Evolutionary conservation across 23 red algal genomes (phyloP), one percentile per base, ranked within the genome.

Genomic region (Gracilariopsis chorda): DNA sequence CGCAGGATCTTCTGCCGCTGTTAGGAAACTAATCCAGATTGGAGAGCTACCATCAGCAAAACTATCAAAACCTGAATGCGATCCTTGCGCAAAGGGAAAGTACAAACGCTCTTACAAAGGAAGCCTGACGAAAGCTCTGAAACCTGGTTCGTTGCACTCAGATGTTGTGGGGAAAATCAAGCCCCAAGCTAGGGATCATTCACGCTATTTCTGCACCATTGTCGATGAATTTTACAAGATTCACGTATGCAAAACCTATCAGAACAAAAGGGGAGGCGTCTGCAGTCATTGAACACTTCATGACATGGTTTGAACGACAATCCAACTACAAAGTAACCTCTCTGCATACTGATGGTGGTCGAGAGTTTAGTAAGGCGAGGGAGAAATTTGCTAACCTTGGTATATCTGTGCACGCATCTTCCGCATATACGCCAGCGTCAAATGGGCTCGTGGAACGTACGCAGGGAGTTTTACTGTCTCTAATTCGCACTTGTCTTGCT

Each of bases 291-390:
- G 11, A 33, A 33, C 12, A 64, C 3, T 83, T 83, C 29, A 43
- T 83, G 27, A 55, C 7, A 9, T 46, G 63, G 62, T 87, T 87
- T 70, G 83, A 72, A 34, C n/a, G 63, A n/a, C 83, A 72, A 0
- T 56, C 83, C 20, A 2, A 49, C 5, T 14, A 40, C 45, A 3
- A 16, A n/a, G 63, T 87, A 36, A 48, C 20, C 3, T 13, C 37
- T 14, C 1, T 72, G 13, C 19, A 87, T 68, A 43, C 61, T 23
- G 53, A 87, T 55, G 83, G 61, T 14, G 48, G 83, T 8, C 48
- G 21, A 14, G 48, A 56, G 25, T 88, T 88, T 44, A 32, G 8
- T 7, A 49, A 6, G 60, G 61, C 61, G 4, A 40, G 27, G n/a
- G 14, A 4, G 44, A 43, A 19, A 3, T 17, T 70, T 3, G 5